Percentiles rank a stretch among this genome's conserved stretches.
These are phyloP conservation scores for Linderniella brevidens DNA, from an alignment of 257 asterid genomes.

Conservation along the genomic window DNA sequence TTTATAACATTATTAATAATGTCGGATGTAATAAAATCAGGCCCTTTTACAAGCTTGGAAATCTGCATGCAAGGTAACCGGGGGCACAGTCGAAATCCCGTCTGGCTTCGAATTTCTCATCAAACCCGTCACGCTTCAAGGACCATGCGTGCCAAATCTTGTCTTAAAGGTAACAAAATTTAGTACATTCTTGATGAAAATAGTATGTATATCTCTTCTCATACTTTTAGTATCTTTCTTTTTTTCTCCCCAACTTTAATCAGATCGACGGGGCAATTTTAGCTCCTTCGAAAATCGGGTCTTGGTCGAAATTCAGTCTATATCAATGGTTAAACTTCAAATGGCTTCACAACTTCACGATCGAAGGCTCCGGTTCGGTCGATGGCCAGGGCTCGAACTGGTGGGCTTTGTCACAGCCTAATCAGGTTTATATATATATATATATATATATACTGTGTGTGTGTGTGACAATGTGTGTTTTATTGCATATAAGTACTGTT, in stretches of 20 bases:
- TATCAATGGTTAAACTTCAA: slow-evolving; percentile 72
- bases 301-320: slow-evolving; percentile 52
- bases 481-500: too few species aligned
- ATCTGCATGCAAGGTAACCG: slow-evolving; percentile 40
- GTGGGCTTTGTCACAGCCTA: slow-evolving; percentile 39
- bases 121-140: slow-evolving; percentile 55
- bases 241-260: slow-evolving; percentile 6
- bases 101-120: slow-evolving; percentile 32
- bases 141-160: slow-evolving; percentile 65
- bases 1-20: slow-evolving; percentile 3
- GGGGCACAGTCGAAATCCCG: slow-evolving; percentile 43
- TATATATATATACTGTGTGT: too few species aligned
- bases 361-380: slow-evolving; percentile 56
- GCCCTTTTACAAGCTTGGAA: slow-evolving; percentile 65
- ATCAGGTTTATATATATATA: too few species aligned
- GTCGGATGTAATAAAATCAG: slow-evolving; percentile 14
- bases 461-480: too few species aligned
- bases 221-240: background rate
- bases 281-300: slow-evolving; percentile 45
- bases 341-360: slow-evolving; percentile 52
- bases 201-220: too few species aligned
- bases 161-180: slow-evolving; percentile 36
- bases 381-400: slow-evolving; percentile 81
- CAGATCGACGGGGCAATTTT: slow-evolving; percentile 58
- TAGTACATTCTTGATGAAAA: too few species aligned